Evolutionary conservation across 75 land plant genomes (phyloP).

Genomic region (Pinus albicaulis): DNA sequence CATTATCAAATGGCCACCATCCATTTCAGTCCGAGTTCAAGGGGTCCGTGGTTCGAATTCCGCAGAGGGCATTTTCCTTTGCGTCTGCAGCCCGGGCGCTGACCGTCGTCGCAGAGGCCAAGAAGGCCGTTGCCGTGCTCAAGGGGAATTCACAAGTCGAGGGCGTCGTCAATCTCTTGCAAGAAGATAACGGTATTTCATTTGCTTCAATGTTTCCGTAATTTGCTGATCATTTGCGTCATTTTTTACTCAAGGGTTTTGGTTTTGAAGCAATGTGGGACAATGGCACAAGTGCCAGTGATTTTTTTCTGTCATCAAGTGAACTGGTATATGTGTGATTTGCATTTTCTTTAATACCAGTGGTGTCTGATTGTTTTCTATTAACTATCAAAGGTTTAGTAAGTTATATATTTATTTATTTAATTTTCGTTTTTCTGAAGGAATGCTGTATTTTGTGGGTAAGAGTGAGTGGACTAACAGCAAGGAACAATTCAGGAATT

Average conservation of each 20-base stretch:
- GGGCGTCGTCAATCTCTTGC: constrained; percentile 35
- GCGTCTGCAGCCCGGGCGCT: constrained; percentile 32
- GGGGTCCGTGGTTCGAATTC: constrained; percentile 1
- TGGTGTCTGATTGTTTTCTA: too few relatives aligned
- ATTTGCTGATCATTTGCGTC: not conserved
- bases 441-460: too few relatives aligned
- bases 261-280: not conserved
- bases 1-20: too few relatives aligned
- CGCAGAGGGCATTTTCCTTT: constrained; percentile 1
- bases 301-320: too few relatives aligned
- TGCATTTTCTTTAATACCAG: too few relatives aligned
- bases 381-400: too few relatives aligned
- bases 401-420: too few relatives aligned
- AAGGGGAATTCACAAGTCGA: constrained; percentile 76
- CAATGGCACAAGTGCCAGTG: too few relatives aligned
- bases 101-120: constrained; percentile 52
- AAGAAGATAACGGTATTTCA: constrained; percentile 30
- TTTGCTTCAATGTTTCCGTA: not conserved
- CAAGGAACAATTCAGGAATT: too few relatives aligned
- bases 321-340: too few relatives aligned
- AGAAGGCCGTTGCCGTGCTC: constrained; percentile 92
- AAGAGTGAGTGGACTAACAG: too few relatives aligned
- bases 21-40: not conserved
- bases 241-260: not conserved
- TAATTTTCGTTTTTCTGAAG: too few relatives aligned